A percentile compares a stretch with the other conserved stretches of the same genome.
These are phyloP conservation scores for Beauveria bassiana DNA, from an alignment of 2,329 filamentous ascomycete genomes.

Conservation along the genomic window DNA sequence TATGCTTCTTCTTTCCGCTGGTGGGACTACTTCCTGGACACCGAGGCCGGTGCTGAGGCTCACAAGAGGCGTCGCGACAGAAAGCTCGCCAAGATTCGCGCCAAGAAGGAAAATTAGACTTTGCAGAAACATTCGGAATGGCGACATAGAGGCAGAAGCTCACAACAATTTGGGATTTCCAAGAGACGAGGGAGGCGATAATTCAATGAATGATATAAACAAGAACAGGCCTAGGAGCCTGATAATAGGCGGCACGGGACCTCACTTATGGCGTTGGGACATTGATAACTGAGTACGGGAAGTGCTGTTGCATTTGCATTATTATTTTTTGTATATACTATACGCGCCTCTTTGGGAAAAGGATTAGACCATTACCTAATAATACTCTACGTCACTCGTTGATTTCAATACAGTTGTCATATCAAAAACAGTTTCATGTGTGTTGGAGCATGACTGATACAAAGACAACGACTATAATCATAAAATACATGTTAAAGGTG, in stretches of 20 bases:
- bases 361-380: slow-evolving; percentile 7
- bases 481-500: background rate
- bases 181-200: background rate
- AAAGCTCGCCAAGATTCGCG: slow-evolving; percentile 58
- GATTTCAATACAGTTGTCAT: background rate
- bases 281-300: slow-evolving; percentile 8
- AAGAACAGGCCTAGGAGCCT: background rate
- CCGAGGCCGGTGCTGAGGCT: slow-evolving; percentile 84
- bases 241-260: background rate
- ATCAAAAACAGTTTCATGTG: background rate
- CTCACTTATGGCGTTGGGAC: slow-evolving; percentile 10
- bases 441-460: background rate
- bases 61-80: slow-evolving; percentile 74
- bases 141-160: background rate
- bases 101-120: slow-evolving; percentile 59
- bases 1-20: slow-evolving; percentile 97
- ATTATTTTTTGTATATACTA: slow-evolving; percentile 13
- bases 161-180: background rate
- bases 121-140: background rate
- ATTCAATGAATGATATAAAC: slow-evolving; percentile 7
- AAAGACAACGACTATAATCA: background rate
- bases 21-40: slow-evolving; percentile 95
- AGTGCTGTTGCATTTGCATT: slow-evolving; percentile 1
- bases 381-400: slow-evolving; percentile 5
- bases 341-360: background rate